Percentiles rank a stretch among this genome's conserved stretches.
These are phyloP conservation scores for Diutina neorugosa DNA, from an alignment of 1,139 yeast genomes.

Conservation along the genomic window DNA sequence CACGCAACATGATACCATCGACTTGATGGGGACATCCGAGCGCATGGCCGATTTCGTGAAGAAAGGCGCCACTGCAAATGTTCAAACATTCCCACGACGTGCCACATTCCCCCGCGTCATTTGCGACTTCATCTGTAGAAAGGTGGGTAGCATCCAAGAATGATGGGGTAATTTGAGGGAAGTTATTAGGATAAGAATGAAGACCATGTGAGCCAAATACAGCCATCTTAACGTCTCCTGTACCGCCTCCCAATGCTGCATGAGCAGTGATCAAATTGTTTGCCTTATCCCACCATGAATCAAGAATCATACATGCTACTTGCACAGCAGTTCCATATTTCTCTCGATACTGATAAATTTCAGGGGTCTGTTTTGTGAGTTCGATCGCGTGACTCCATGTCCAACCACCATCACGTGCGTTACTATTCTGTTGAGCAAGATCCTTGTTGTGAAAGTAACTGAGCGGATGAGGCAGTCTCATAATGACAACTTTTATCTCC, in stretches of 20 bases:
- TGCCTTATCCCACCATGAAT: conserved; percentile 67
- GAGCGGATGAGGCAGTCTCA: conserved; percentile 54
- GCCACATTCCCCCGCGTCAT: conserved; percentile 76
- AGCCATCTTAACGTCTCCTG: conserved; percentile 57
- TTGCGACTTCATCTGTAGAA: conserved; percentile 63
- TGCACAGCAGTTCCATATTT: conserved; percentile 38
- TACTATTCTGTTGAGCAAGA: conserved; percentile 73
- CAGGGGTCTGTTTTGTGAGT: conserved; percentile 35
- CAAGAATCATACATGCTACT: conserved; percentile 78
- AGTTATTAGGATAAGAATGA: conserved; percentile 76
- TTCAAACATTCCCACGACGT: conserved; percentile 85
- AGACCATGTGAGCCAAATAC: conserved; percentile 91
- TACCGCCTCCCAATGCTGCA: conserved; percentile 93
- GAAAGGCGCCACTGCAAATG: conserved; percentile 82
- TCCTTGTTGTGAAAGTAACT: conserved; percentile 68
- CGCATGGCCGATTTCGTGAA: conserved; percentile 91
- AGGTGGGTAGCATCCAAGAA: conserved; percentile 63
- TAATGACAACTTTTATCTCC: conserved; percentile 67
- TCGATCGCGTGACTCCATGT: conserved; percentile 72
- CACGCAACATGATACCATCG: conserved; percentile 82
- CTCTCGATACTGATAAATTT: conserved; percentile 11
- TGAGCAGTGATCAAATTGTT: conserved; percentile 58
- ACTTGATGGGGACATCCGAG: conserved; percentile 90
- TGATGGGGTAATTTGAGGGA: conserved; percentile 56
- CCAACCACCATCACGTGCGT: conserved; percentile 65